Evolutionary conservation across 495 filamentous ascomycete species (phyloP), one percentile per base, ranked within the genome.

Genomic region (Talaromyces wortmannii): DNA sequence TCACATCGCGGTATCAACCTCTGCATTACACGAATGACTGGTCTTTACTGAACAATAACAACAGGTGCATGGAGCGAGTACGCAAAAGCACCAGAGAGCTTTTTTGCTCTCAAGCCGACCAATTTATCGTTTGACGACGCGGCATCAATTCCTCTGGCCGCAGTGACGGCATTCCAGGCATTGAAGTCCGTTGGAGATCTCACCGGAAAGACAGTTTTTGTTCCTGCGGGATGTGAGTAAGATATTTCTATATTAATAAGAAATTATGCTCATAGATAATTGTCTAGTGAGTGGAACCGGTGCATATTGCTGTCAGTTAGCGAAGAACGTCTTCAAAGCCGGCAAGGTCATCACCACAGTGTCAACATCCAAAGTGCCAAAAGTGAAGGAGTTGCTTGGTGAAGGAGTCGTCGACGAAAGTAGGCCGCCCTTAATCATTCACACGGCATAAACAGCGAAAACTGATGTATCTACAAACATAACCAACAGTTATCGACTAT

Each of bases 261-360:
- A 6, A 10, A 5, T 10, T 40, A 5, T 3, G 33, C 16, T 33
- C 5, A 52, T 5, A 6, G 31, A 36, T n/a, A 46, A 3, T 11
- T 46, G 0, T 15, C 6, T 12, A 53, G 52, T 53, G 52, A 53
- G 52, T 13, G 52, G 52, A 12, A 53, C 52, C 8, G 52, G 52
- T 15, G 52, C 42, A 12, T 53, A 45, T 33, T 53, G 40, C 23
- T 53, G 52, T 13, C 52, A 53, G 31, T 30, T 53, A 12, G 52
- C 52, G 7, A 53, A 52, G n/a, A 53, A 53, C 42, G 52, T 53
- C 18, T 53, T 53, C 42, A 53, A 53, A 45, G 52, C 42, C n/a
- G 52, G 52, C 29, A 53, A 53, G 15, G 52, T 53, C 3, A 53
- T 53, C 16, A 53, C 52, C 23, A 53, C 52, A 29, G 52, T 53